Evolutionary conservation across 352 stramenopile genomes (phyloP), one percentile per base, ranked within the genome.

Genomic region (Globisporangium recalcitrans): DNA sequence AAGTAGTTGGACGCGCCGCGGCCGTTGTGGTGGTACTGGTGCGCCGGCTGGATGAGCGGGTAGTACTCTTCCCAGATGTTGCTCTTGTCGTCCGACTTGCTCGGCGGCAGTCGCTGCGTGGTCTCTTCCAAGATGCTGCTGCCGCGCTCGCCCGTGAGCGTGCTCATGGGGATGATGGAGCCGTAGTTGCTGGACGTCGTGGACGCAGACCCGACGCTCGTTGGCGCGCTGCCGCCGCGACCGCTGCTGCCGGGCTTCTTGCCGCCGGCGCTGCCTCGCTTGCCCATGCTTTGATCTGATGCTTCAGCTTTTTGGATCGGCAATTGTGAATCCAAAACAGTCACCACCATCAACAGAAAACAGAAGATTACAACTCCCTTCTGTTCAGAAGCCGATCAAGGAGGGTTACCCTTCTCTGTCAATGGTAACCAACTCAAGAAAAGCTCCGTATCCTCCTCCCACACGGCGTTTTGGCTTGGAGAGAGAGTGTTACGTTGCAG

Each of bases 21-120:
- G 58, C 84, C 82, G 40, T 87, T 88, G 55, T 88, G 70, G 66
- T 92, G 79, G 60, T 92, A 91, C 72, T 90, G 78, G 65, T 90
- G 81, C 36, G 84, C 69, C 6, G 86, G 84, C 68, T 95, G 86
- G 54, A 95, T 82, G 49, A 95, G 84, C 60, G 86, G 86, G 60
- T 95, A 95, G 66, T 93, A 91, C 70, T 95, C 86, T 42, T 95
- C 86, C 86, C 86, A 95, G 26, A 95, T 95, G 58, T 82, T 80
- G 62, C 80, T 85, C 58, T 67, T 64, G 42, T 49, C 53, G 27
- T 34, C n/a, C 22, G 42, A 27, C 31, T 62, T 62, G 32, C 60
- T 70, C 42, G 48, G 47, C 36, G 44, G 34, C 26, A 5, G 31
- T 22, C 26, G 31, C 26, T 21, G 11, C 36, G 49, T 42, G 51